Conservation (phyloP, 2,329 filamentous ascomycete genomes). For the Nothomitra cinnamomea region DNA sequence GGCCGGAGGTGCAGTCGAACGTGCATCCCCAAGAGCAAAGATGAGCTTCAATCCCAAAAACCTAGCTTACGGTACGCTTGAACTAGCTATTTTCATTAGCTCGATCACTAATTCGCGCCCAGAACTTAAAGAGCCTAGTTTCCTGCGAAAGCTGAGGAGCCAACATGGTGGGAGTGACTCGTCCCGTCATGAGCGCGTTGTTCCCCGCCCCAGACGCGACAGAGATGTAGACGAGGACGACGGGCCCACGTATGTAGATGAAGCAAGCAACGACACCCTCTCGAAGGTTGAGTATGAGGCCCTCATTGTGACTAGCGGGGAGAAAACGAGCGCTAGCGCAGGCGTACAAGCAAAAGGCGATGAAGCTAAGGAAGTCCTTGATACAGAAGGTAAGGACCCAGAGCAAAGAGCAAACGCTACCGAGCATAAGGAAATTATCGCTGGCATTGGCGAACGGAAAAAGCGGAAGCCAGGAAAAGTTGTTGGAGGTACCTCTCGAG, state of each 20-base stretch:
- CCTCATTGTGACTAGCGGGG: background rate
- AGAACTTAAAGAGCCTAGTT: slow-evolving; percentile 33
- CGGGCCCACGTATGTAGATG: slow-evolving; percentile 57
- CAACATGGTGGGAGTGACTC: slow-evolving; percentile 33
- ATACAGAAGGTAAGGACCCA: background rate
- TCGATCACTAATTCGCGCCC: slow-evolving; percentile 16
- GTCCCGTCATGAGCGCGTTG: slow-evolving; percentile 26
- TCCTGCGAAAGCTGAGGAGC: slow-evolving; percentile 30
- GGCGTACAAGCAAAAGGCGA: background rate
- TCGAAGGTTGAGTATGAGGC: slow-evolving; percentile 29
- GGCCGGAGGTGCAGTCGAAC: background rate
- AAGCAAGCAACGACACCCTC: slow-evolving; percentile 46
- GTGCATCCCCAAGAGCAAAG: slow-evolving; percentile 21
- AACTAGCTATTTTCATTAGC: background rate
- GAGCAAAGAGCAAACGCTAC: background rate
- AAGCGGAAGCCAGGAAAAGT: slow-evolving; percentile 17
- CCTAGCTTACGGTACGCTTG: slow-evolving; percentile 40
- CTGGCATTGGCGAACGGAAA: slow-evolving; percentile 2
- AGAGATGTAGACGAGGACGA: slow-evolving; percentile 60
- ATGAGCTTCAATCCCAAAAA: slow-evolving; percentile 51
- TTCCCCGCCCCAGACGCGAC: slow-evolving; percentile 27
- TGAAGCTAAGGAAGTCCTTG: background rate
- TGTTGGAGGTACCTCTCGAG: slow-evolving; percentile 9
- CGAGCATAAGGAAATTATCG: background rate
- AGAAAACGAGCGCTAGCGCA: background rate